Base-by-base conservation (phyloP, 306 rosid species). In the Quercus berberidifolia region DNA sequence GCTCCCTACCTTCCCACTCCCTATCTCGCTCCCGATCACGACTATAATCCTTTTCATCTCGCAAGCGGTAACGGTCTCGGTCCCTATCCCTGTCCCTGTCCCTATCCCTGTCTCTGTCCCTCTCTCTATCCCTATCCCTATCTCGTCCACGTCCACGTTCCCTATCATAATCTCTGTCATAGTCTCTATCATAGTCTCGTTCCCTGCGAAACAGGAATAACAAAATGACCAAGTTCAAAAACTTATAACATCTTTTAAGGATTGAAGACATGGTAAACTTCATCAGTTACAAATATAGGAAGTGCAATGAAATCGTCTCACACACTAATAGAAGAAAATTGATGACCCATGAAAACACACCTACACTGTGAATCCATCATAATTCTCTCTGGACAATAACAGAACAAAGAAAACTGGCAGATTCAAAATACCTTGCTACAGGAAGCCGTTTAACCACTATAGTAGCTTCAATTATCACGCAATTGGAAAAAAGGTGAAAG, bases 121-220 rank as follows among this genome's bases (percentile, higher is more conserved):
- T 74, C 0, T 90, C 93, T 15, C 87, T 72, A 5, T 89, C 92
- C 9, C 90, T 82, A 1, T 89, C 98, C 72, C 95, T 83, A 5
- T 90, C 98, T 28, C 91, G 78, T 26, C 94, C 96, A 19, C 94
- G 92, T 2, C 96, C 97, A 0, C 91, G 96, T 10, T 90, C 97
- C 76, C 97, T 82, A 26, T 93, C 97, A 6, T 91, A 88, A 80
- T 88, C 95, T 84, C 90, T 74, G 63, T 89, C 96, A 79, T 89
- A 90, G 54, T 90, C 98, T 71, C 97, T 88, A 57, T 88, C 97
- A 85, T 95, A 91, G 77, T 95, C 99, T 26, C 92, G 91, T 78
- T 92, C 99, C 92, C 99, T 92, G 75, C 23, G 12, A 82, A 79
- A 83, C 69, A 57, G 52, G 74, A 35, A 3, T 73, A 70, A 57